Evolutionary conservation across 768 basidiomycete genomes (phyloP), one percentile per base, ranked within the genome.

Genomic region (Rhizopogon rudus): DNA sequence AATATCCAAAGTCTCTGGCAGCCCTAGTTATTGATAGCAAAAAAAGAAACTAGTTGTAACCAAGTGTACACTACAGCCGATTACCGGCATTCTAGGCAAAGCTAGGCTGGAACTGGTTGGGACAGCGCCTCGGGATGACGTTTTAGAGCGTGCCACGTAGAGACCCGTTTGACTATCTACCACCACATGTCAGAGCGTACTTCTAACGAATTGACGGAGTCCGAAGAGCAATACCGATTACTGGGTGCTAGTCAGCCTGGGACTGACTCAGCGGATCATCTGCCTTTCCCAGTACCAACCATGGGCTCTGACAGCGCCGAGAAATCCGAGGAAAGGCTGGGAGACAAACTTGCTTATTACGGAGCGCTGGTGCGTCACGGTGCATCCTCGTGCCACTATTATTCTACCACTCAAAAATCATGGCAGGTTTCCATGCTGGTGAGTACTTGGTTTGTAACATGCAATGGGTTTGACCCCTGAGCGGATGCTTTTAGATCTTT

Each of bases 341-440:
- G 76, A 0, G 80, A 81, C 56, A 41, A 31, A 1, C 22, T 66
- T 9, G 76, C 78, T 0, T 60, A 60, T 17, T 57, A 65, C 44
- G 53, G 65, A 46, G 71, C 75, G 29, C 60, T 74, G 53, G 80
- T 81, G 25, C 28, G 77, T n/a, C n/a, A n/a, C n/a, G n/a, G n/a
- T 66, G n/a, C 33, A 35, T 40, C 14, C 35, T 28, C 9, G n/a
- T 54, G 28, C 5, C 1, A 0, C 17, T 1, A 31, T 33, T 10
- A 33, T 4, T 43, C n/a, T 31, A 1, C 28, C 6, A 44, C 40
- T 20, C 55, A 35, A 37, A 37, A 37, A 13, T 37, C 13, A 9
- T 28, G 14, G 5, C 44, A 68, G 67, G 35, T 3, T 3, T 58
- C 67, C 7, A 52, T 59, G 12, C 10, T 44, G 9, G 67, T 69